Base-by-base conservation (phyloP, 768 basidiomycete species). In the Galerina marginata region DNA sequence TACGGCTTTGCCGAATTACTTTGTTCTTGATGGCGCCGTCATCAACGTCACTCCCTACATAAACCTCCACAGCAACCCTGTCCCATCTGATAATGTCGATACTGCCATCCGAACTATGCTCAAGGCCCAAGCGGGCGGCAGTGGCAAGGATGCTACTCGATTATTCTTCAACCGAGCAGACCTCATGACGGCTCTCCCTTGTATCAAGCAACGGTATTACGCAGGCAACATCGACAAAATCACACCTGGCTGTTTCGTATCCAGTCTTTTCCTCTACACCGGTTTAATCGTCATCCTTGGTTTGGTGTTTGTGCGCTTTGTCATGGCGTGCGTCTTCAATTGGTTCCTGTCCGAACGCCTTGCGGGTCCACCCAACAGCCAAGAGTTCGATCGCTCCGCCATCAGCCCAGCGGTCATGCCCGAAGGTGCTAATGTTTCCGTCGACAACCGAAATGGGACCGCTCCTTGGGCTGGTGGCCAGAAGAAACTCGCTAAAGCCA, bases 201-300 rank as follows among this genome's bases (percentile, higher is more conserved):
- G 97, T 74, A 81, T 99, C 54, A 81, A 83, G 54, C 78, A 93
- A 67, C 87, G 97, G 11, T 99, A 97, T 74, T 86, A 86, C 52
- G 96, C 95, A 0, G 97, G 97, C 20, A 91, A 92, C 71, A 98
- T 99, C 63, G 97, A 98, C 80, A 97, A 98, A 77, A 81, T 97
- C 70, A 90, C 95, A 0, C 94, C 97, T 6, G 96, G 96, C 7
- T 99, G 97, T 75, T 96, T 98, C 75, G 87, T 95, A 40, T 90
- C 95, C 36, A 83, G 86, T 47, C 80, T 99, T 26, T 87, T 99
- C 72, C 88, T 99, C 53, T 99, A 97, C 72, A 78, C 88, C 26
- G 93, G 94, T 58, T 84, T 99, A 58, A 85, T 94, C 73, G 88
- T 99, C 77, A 95, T 99, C 70, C 86, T 99, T 56, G 85, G 85